Conservation (phyloP, 176 grass and related monocot species). For the Chloris gayana region DNA sequence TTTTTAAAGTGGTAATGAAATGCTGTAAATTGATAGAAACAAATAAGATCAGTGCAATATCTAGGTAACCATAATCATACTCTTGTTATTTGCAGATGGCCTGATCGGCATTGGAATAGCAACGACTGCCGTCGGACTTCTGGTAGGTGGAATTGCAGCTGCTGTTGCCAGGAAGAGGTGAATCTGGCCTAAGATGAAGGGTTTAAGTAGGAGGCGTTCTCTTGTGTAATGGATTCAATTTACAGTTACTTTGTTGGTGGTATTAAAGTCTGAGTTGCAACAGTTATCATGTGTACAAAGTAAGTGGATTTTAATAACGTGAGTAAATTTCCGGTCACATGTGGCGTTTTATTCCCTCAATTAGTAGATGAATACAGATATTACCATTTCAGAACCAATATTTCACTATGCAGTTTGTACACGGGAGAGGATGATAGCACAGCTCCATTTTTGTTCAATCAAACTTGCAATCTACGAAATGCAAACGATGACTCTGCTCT, state of each 20-base stretch:
- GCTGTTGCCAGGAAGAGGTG: conserved; percentile 69
- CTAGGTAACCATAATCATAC: not conserved
- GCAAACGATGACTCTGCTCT: not conserved
- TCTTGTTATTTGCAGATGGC: conserved; percentile 57
- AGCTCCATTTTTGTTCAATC: not conserved
- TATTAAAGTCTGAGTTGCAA: not conserved
- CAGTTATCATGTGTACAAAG: conserved; percentile 31
- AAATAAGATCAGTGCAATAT: not conserved
- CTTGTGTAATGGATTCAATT: not conserved
- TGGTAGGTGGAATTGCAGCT: conserved; percentile 86
- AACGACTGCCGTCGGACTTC: conserved; percentile 68
- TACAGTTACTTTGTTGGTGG: conserved; percentile 2
- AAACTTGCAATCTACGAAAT: not conserved
- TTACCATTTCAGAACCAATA: not conserved
- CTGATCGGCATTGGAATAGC: conserved; percentile 90
- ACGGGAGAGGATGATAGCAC: not conserved
- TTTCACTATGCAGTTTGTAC: not conserved
- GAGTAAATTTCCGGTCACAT: not conserved
- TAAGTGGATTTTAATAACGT: not conserved
- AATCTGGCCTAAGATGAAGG: not conserved
- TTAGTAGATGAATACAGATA: not conserved
- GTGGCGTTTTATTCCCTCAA: conserved; percentile 10
- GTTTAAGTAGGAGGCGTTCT: not conserved
- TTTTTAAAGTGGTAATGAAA: not conserved
- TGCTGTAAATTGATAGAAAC: not conserved